These are phyloP conservation scores for Fistulinella prunicolor DNA, from an alignment of 768 basidiomycete genomes.

Conservation along the genomic window DNA sequence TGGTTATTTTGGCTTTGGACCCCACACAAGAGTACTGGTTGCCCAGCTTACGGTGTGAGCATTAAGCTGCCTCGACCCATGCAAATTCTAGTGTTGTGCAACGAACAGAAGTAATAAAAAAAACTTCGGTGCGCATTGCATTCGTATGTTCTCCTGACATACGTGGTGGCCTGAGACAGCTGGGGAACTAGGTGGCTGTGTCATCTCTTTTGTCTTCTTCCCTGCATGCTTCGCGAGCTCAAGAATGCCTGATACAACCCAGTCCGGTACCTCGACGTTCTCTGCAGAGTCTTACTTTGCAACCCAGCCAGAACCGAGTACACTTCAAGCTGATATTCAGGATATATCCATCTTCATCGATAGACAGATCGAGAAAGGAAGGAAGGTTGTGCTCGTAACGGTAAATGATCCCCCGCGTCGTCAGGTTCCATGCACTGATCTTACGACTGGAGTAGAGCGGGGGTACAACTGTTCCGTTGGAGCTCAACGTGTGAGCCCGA, in stretches of 20 bases:
- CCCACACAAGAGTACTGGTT: no score
- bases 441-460: conserved; percentile 65
- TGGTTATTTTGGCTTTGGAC: no score
- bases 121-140: no score
- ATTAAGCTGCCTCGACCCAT: no score
- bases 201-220: no score
- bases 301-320: conserved; percentile 76
- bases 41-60: no score
- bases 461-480: conserved; percentile 95
- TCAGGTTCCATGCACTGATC: conserved; percentile 9
- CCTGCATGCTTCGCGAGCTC: no score
- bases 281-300: conserved; percentile 90
- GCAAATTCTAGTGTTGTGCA: no score
- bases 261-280: conserved; percentile 40
- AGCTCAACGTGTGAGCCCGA: conserved; percentile 92
- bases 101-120: no score
- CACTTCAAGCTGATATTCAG: conserved; percentile 65
- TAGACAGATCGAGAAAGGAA: conserved; percentile 58
- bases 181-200: no score
- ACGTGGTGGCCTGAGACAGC: no score
- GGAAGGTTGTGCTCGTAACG: conserved; percentile 90
- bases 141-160: no score
- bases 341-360: conserved; percentile 67
- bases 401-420: conserved; percentile 45
- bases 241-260: conserved; percentile 17